Evolutionary conservation across 2,329 filamentous ascomycete genomes (phyloP).

Genomic region (Sclerotinia sclerotiorum): DNA sequence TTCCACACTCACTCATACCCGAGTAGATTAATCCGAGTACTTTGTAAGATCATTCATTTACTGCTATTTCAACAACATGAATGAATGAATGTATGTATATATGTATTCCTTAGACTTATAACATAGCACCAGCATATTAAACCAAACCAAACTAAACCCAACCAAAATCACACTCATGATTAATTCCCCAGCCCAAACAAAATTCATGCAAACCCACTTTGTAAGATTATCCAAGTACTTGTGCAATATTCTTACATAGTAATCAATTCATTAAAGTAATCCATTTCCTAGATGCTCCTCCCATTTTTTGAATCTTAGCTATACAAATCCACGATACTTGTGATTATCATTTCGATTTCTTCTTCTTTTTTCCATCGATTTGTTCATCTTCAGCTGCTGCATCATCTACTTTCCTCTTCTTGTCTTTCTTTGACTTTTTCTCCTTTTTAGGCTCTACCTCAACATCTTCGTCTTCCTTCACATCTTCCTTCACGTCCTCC

Average conservation of each 20-base stretch:
- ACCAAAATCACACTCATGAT: neutral
- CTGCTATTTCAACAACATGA: too few species aligned
- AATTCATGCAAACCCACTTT: neutral
- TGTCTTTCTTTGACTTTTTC: slow-evolving; percentile 13
- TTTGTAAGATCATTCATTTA: too few species aligned
- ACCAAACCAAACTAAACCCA: too few species aligned
- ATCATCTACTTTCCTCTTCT: slow-evolving; percentile 18
- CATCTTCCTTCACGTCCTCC: neutral
- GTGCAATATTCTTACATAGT: neutral
- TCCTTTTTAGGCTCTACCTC: slow-evolving; percentile 19
- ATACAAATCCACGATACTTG: neutral
- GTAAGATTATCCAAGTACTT: neutral
- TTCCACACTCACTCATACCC: too few species aligned
- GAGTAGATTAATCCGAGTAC: too few species aligned
- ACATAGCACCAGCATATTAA: neutral
- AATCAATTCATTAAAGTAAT: neutral
- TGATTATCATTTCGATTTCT: neutral
- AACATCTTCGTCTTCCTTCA: slow-evolving; percentile 15
- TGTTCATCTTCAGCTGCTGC: slow-evolving; percentile 4
- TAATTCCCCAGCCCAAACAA: neutral
- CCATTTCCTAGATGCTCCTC: neutral
- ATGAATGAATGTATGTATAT: too few species aligned
- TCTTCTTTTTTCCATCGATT: slow-evolving; percentile 11
- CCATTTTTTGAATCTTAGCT: neutral
- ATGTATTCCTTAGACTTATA: too few species aligned